Percentiles rank a stretch among this genome's conserved stretches.
phyloP scores from a whole-genome alignment of 129 eudicot species.

The Logfia minima region DNA sequence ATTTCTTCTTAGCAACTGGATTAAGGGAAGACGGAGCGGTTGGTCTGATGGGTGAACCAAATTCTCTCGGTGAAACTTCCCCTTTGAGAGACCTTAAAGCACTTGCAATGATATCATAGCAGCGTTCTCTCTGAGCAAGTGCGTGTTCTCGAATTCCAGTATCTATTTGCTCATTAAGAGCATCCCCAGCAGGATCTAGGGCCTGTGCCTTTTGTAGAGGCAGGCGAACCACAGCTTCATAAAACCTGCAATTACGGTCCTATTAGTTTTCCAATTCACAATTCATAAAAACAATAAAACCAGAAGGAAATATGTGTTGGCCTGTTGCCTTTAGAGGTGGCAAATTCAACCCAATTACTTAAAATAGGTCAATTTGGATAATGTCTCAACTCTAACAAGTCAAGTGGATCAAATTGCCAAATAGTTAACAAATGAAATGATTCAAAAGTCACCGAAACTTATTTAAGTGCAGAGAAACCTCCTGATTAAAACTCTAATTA shows the following conservation, averaged over 20 bases:
- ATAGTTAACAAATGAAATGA: neutral
- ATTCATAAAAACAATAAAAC: neutral
- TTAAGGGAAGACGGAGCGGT: slow-evolving; percentile 63
- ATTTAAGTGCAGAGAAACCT: neutral
- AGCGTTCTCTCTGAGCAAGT: slow-evolving; percentile 81
- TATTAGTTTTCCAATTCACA: slow-evolving; percentile 25
- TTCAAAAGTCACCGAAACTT: neutral
- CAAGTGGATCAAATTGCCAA: neutral
- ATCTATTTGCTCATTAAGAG: slow-evolving; percentile 85
- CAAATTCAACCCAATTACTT: neutral
- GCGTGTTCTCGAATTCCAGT: slow-evolving; percentile 66
- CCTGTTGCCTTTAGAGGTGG: neutral
- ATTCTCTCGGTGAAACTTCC: slow-evolving; percentile 57
- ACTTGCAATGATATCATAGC: slow-evolving; percentile 74
- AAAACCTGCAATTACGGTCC: slow-evolving; percentile 56
- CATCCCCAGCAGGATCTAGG: slow-evolving; percentile 91
- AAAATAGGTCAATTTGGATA: neutral
- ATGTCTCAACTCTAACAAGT: neutral
- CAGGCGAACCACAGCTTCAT: slow-evolving; percentile 94
- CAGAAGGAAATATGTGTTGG: slow-evolving; percentile 11
- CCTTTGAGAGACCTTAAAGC: slow-evolving; percentile 87
- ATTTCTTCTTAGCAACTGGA: slow-evolving; percentile 78
- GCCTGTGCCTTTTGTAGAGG: slow-evolving; percentile 94
- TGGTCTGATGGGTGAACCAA: slow-evolving; percentile 81
- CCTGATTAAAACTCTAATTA: neutral